These are phyloP conservation scores for Suillus decipiens DNA, from an alignment of 768 basidiomycete species.

Conservation along the genomic window DNA sequence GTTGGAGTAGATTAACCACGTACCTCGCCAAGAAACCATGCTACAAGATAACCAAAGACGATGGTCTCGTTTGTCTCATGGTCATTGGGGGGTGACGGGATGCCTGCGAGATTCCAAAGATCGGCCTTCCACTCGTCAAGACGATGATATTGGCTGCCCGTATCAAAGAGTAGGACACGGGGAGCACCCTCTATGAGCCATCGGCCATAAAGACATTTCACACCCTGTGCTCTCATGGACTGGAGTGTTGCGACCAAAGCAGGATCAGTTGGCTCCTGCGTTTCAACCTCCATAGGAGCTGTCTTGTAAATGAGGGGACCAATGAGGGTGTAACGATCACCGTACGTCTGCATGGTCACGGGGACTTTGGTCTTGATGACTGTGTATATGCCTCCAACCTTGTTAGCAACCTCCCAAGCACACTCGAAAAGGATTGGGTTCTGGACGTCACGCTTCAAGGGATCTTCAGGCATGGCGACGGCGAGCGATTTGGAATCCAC, in stretches of 20 bases:
- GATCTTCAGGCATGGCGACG: slow-evolving; percentile 23
- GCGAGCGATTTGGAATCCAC: slow-evolving; percentile 9
- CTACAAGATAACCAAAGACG: slow-evolving; percentile 95
- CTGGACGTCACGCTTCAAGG: slow-evolving; percentile 66
- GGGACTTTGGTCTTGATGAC: slow-evolving; percentile 99
- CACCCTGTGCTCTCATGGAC: slow-evolving; percentile 86
- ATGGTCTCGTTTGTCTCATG: slow-evolving; percentile 99
- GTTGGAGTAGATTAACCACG: slow-evolving; percentile 30
- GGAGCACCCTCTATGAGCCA: slow-evolving; percentile 99
- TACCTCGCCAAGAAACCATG: slow-evolving; percentile 99
- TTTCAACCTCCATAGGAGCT: slow-evolving; percentile 98
- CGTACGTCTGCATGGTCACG: slow-evolving; percentile 95
- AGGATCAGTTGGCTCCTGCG: slow-evolving; percentile 83
- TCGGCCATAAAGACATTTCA: slow-evolving; percentile 92
- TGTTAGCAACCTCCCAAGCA: slow-evolving; percentile 99
- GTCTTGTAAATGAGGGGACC: slow-evolving; percentile 99
- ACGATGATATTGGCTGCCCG: slow-evolving; percentile 79
- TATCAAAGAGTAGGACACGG: slow-evolving; percentile 94
- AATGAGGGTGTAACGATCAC: slow-evolving; percentile 92
- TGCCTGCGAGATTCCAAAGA: slow-evolving; percentile 97
- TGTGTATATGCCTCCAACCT: slow-evolving; percentile 98
- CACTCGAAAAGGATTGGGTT: slow-evolving; percentile 88
- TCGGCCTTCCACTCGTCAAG: slow-evolving; percentile 99
- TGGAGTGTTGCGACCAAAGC: slow-evolving; percentile 74
- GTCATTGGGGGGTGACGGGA: slow-evolving; percentile 95